phyloP scores from a whole-genome alignment of 768 basidiomycete species.

The Rhizopogon vulgaris region DNA sequence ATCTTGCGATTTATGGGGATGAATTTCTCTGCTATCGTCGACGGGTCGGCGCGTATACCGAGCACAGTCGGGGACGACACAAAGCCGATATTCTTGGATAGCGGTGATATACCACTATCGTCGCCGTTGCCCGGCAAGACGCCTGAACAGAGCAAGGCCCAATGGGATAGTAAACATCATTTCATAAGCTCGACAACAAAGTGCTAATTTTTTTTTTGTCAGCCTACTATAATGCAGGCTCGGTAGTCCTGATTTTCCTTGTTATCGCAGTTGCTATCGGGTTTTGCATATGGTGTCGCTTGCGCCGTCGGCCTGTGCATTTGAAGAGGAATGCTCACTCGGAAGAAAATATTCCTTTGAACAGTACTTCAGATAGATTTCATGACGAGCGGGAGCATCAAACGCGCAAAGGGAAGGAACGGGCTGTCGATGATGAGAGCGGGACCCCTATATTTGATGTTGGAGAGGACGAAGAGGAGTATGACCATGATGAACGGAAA shows the following conservation, averaged over 20 bases:
- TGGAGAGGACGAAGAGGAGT: conserved; percentile 46
- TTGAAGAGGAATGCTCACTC: conserved; percentile 4
- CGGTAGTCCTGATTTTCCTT: conserved; percentile 77
- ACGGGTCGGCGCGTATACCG: conserved; percentile 75
- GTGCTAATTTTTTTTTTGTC: conserved; percentile 2
- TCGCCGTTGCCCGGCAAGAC: conserved; percentile 43
- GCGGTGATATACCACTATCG: conserved; percentile 31
- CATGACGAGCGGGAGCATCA: conserved; percentile 33
- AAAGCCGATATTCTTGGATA: conserved; percentile 60
- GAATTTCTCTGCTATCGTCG: conserved; percentile 76
- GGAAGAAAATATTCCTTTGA: conserved; percentile 74
- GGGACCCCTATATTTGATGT: conserved; percentile 49
- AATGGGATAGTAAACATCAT: conserved; percentile 73
- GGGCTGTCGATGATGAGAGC: conserved; percentile 26
- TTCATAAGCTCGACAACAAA: background rate
- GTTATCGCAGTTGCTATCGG: conserved; percentile 65
- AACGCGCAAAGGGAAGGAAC: conserved; percentile 44
- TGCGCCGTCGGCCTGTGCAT: conserved; percentile 34
- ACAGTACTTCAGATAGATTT: conserved; percentile 32
- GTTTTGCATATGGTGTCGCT: conserved; percentile 74
- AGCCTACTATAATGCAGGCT: conserved; percentile 96
- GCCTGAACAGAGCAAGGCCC: conserved; percentile 74
- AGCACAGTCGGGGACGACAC: conserved; percentile 68
- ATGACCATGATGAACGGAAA: conserved; percentile 7
- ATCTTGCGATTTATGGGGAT: conserved; percentile 95